Conservation (phyloP, 2,329 filamentous ascomycete genomes). For the Clonostachys rosea region DNA sequence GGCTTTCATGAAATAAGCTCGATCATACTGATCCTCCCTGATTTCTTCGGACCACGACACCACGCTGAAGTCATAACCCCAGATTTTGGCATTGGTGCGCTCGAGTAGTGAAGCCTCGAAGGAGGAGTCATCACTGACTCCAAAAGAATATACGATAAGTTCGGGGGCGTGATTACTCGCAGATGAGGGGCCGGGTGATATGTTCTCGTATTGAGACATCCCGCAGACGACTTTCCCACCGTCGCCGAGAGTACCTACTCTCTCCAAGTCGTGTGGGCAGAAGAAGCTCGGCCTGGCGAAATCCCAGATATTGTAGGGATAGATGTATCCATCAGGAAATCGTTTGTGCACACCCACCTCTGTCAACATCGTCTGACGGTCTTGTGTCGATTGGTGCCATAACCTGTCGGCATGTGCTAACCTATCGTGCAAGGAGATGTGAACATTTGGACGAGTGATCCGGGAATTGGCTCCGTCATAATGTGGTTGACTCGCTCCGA, state of each 20-base stretch:
- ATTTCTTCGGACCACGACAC: conserved; percentile 21
- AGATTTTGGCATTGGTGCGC: conserved; percentile 28
- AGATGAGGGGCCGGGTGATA: background rate
- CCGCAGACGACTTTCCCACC: conserved; percentile 38
- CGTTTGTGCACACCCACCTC: background rate
- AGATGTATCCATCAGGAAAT: conserved; percentile 1
- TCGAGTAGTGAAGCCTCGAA: conserved; percentile 29
- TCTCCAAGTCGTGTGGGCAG: conserved; percentile 32
- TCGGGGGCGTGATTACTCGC: background rate
- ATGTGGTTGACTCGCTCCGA: too few relatives aligned
- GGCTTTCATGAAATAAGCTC: conserved; percentile 23
- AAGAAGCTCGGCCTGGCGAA: conserved; percentile 29
- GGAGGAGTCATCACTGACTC: conserved; percentile 26
- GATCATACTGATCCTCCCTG: conserved; percentile 7
- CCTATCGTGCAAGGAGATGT: background rate
- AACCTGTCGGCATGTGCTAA: background rate
- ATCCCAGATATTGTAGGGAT: conserved; percentile 30
- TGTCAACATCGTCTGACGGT: background rate
- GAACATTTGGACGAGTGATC: too few relatives aligned
- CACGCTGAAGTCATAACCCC: conserved; percentile 31
- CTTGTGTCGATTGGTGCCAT: background rate
- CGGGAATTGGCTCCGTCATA: too few relatives aligned
- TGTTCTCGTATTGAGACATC: conserved; percentile 25
- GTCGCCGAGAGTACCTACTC: conserved; percentile 29
- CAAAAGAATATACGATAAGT: conserved; percentile 27